These are phyloP conservation scores for Phoenix dactylifera DNA, from an alignment of 176 grass and related monocot genomes.

Conservation along the genomic window DNA sequence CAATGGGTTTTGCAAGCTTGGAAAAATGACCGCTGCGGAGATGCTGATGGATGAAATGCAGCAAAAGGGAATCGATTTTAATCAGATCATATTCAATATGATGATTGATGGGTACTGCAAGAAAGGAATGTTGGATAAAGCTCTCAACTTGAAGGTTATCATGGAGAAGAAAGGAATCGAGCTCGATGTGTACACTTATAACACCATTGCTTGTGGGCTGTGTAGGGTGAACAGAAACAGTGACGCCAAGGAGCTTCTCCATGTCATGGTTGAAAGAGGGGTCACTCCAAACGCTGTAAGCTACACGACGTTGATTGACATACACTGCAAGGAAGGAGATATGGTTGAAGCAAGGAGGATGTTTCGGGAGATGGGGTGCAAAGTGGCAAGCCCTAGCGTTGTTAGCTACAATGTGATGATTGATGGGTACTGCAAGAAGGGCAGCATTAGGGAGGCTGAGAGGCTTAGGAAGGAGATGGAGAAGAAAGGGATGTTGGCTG, in stretches of 20 bases:
- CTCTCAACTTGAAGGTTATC: conserved; percentile 42
- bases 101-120: conserved; percentile 72
- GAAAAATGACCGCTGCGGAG: conserved; percentile 61
- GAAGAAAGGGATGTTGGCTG: conserved; percentile 64
- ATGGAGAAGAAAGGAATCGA: conserved; percentile 64
- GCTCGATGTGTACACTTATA: conserved; percentile 67
- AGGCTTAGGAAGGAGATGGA: conserved; percentile 81
- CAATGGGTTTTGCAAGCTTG: conserved; percentile 85
- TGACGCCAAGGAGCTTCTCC: conserved; percentile 63
- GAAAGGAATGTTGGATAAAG: conserved; percentile 45
- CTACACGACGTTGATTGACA: conserved; percentile 66
- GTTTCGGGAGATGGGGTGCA: conserved; percentile 56
- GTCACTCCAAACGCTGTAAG: conserved; percentile 37
- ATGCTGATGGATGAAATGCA: conserved; percentile 68
- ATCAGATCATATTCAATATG: conserved; percentile 71
- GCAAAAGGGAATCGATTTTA: conserved; percentile 34
- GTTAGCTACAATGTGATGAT: conserved; percentile 86
- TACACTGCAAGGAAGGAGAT: conserved; percentile 74
- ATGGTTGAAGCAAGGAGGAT: conserved; percentile 75
- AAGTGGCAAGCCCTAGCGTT: conserved; percentile 32
- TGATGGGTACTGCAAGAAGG: conserved; percentile 68
- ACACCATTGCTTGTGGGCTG: conserved; percentile 54
- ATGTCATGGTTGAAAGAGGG: conserved; percentile 61
- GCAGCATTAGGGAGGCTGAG: conserved; percentile 64
- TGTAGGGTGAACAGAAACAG: conserved; percentile 38